Conservation (phyloP, 2,329 filamentous ascomycete genomes). For the Cordyceps sp. region DNA sequence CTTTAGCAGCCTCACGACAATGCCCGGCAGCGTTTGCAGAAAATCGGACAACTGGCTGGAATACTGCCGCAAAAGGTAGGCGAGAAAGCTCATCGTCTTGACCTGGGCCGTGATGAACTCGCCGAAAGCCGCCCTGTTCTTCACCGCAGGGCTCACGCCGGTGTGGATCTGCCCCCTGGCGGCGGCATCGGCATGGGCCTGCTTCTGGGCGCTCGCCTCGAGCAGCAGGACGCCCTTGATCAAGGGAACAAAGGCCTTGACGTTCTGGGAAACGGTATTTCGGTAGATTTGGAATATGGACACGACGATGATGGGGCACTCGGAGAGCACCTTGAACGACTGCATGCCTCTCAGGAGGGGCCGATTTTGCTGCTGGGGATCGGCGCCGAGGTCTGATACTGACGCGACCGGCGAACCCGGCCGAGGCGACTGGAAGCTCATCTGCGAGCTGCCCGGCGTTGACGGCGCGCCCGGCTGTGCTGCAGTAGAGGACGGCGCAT, state of each 20-base stretch:
- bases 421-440: constrained; percentile 72
- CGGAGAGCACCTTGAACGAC: constrained; percentile 94
- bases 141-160: constrained; percentile 83
- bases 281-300: constrained; percentile 94
- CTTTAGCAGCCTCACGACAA: constrained; percentile 78
- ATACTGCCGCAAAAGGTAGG: constrained; percentile 80
- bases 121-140: constrained; percentile 83
- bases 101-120: constrained; percentile 97
- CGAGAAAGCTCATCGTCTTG: constrained; percentile 97
- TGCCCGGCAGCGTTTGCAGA: constrained; percentile 65
- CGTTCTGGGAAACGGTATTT: constrained; percentile 61
- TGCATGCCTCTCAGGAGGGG: constrained; percentile 87
- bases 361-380: constrained; percentile 65
- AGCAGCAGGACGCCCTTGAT: constrained; percentile 82
- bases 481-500: constrained; percentile 38
- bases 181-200: constrained; percentile 73
- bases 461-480: constrained; percentile 43
- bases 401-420: constrained; percentile 81
- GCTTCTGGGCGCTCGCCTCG: constrained; percentile 84
- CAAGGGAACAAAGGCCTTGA: constrained; percentile 79
- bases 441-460: constrained; percentile 46
- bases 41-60: constrained; percentile 79
- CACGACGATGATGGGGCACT: constrained; percentile 97
- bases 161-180: constrained; percentile 72
- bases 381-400: constrained; percentile 62